Conservation (phyloP, 352 stramenopile species). For the Globisporangium okanoganense region DNA sequence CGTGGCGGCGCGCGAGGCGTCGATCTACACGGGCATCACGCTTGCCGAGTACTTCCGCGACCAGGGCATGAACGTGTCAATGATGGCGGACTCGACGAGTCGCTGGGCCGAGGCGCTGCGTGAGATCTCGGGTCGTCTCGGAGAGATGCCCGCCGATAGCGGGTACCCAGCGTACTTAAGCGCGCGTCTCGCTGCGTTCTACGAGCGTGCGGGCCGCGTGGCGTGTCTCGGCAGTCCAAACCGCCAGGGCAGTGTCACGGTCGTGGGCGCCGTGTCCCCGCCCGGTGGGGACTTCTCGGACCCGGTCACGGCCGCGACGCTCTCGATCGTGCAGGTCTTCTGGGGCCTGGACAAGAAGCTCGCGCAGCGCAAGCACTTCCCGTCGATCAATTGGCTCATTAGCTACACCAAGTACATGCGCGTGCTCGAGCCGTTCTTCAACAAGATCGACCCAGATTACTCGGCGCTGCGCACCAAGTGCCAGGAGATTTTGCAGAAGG, state of each 20-base stretch:
- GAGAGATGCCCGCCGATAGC: constrained; percentile 99
- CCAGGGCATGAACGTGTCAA: constrained; percentile 98
- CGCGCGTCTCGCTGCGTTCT: constrained; percentile 99
- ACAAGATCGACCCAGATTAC: constrained; percentile 98
- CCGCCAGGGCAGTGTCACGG: constrained; percentile 97
- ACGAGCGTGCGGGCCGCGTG: constrained; percentile 98
- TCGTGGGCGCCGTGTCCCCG: constrained; percentile 98
- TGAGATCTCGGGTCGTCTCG: constrained; percentile 99
- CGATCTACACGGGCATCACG: constrained; percentile 99
- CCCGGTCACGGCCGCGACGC: constrained; percentile 98
- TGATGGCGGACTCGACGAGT: constrained; percentile 99
- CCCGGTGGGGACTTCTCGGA: constrained; percentile 99
- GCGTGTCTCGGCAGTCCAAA: constrained; percentile 96
- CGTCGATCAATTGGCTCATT: constrained; percentile 99
- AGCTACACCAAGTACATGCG: constrained; percentile 99
- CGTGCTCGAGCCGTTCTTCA: constrained; percentile 99
- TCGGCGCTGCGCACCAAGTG: constrained; percentile 95
- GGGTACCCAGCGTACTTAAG: constrained; percentile 97
- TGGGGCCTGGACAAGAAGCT: constrained; percentile 99
- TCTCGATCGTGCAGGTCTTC: constrained; percentile 99
- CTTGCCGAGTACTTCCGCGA: constrained; percentile 99
- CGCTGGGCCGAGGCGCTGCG: constrained; percentile 99
- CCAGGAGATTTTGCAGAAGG: constrained; percentile 98
- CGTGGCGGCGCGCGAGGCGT: constrained; percentile 98
- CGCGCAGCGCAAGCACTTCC: constrained; percentile 99